Evolutionary conservation across 179 eudicot genomes (phyloP), one percentile per base, ranked within the genome.

Genomic region (Patellifolia procumbens): DNA sequence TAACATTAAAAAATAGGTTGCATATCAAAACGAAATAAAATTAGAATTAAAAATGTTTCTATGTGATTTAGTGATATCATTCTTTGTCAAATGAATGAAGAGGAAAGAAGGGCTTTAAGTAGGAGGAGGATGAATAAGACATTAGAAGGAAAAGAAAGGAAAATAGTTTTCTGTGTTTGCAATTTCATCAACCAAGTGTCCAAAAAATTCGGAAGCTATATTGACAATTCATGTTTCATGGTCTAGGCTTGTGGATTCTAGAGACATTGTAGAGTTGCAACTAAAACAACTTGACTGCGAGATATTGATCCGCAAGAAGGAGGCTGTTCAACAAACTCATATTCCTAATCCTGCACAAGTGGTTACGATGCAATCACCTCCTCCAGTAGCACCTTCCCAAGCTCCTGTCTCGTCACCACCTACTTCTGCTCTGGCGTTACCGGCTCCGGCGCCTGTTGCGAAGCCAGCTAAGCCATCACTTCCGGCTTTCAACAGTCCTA

Each of bases 191-290:
- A 22, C 17, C 13, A 0, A 62, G 17, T 35, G 22, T 37, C 51
- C 32, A 17, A 29, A 71, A 22, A 49, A 62, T 51, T n/a, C 4
- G 3, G 11, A 29, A 46, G 9, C 15, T 28, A 13, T 29, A 8
- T 37, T 48, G 32, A n/a, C 34, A 34, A 45, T 32, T 56, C 49
- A 42, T 59, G 7, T 43, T 39, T 59, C 65, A 22, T 52, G 32
- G 10, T 78, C 48, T 68, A 96, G 99, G 88, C 93, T 96, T 75
- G 99, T 96, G 74, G 99, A 96, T 87, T 93, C 98, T 42, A 90
- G 92, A 78, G 98, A 93, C 79, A 93, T 96, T 55, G 86, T 86
- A 81, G 99, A 96, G 83, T 81, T 96, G 76, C 81, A 96, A 78
- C 68, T 93, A 83, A 93, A 96, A 87, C 98, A 96, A 79, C 85